Evolutionary conservation across 148 eudicot genomes (phyloP), one percentile per base, ranked within the genome.

Genomic region (Rhododendron williamsianum): DNA sequence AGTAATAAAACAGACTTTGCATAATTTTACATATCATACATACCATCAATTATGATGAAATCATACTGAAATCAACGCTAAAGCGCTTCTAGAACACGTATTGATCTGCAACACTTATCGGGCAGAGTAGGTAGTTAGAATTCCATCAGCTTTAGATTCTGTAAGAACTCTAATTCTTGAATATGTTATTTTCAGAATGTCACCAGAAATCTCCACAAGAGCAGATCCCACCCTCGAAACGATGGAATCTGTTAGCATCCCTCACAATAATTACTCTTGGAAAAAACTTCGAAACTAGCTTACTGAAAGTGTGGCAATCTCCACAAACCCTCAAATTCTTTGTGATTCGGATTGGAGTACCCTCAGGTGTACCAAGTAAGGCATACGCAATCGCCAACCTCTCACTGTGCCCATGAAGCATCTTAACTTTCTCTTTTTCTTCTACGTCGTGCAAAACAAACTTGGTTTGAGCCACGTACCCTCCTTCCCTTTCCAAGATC

Each of bases 201-300:
- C 90, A 96, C 97, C 99, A 96, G 86, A 95, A 92, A 90, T 94
- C 98, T 52, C 93, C 89, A 92, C 99, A 96, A 23, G 98, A 95
- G 79, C 99, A 96, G 48, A 85, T 88, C 54, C 97, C 98, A 83
- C 82, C 83, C 82, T 58, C 85, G 83, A 96, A 96, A 89, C 89
- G 97, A 87, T 96, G 99, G 87, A 96, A 95, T 91, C 99, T 91
- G 78, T 90, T 95, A 81, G 96, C 93, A 92, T 96, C 99, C 81
- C 99, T 90, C 27, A 94, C 91, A 23, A 94, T 88, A 78, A 97
- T 94, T 83, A 92, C 91, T 51, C 94, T 85, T 54, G 85, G 88
- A 74, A 85, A 92, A 79, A 87, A 78, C 80, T 90, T 91, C 3
- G 98, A 94, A 52, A 92, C 93, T 54, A 95, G 87, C 92, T 95